Percentiles rank a stretch among this genome's conserved stretches.
Evolutionary conservation across 352 stramenopile genomes (phyloP).

Genomic region (Plasmopara muralis): DNA sequence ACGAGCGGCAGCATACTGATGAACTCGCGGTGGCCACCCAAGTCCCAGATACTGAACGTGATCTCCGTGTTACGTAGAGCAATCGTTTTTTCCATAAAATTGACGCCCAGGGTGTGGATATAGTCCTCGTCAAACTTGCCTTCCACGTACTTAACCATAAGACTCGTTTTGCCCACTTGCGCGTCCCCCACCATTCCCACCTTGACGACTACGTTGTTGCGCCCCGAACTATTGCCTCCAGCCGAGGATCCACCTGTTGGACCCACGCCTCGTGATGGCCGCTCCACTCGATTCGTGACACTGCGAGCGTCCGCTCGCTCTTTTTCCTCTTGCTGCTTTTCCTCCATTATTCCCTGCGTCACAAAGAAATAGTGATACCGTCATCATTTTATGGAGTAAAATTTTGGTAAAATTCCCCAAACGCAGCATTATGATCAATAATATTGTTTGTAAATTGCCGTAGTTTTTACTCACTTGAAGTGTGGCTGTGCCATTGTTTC

Average conservation of each 20-base stretch:
- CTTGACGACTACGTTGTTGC: slow-evolving; percentile 88
- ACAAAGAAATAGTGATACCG: not conserved
- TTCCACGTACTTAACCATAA: slow-evolving; percentile 96
- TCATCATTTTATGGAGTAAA: not conserved
- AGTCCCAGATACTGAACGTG: slow-evolving; percentile 94
- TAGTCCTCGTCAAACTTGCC: slow-evolving; percentile 96
- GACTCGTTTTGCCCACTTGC: slow-evolving; percentile 92
- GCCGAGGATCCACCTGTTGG: slow-evolving; percentile 16
- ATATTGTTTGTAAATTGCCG: too few relatives aligned
- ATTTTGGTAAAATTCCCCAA: not conserved
- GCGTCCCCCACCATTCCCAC: slow-evolving; percentile 93
- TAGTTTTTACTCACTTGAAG: too few relatives aligned
- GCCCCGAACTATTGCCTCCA: slow-evolving; percentile 28
- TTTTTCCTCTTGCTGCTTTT: slow-evolving; percentile 26
- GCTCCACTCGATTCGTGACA: slow-evolving; percentile 13
- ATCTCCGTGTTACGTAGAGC: slow-evolving; percentile 92
- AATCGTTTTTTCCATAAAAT: slow-evolving; percentile 96
- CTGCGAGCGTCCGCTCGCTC: slow-evolving; percentile 19
- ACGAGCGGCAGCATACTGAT: slow-evolving; percentile 93
- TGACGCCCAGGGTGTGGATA: slow-evolving; percentile 93
- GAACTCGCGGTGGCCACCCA: slow-evolving; percentile 91
- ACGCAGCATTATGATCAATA: too few relatives aligned
- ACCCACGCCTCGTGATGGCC: slow-evolving; percentile 26
- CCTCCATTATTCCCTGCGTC: slow-evolving; percentile 10
- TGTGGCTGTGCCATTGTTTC: too few relatives aligned